Evolutionary conservation across 2,329 filamentous ascomycete genomes (phyloP), one percentile per base, ranked within the genome.

Genomic region (Periconia digitata): DNA sequence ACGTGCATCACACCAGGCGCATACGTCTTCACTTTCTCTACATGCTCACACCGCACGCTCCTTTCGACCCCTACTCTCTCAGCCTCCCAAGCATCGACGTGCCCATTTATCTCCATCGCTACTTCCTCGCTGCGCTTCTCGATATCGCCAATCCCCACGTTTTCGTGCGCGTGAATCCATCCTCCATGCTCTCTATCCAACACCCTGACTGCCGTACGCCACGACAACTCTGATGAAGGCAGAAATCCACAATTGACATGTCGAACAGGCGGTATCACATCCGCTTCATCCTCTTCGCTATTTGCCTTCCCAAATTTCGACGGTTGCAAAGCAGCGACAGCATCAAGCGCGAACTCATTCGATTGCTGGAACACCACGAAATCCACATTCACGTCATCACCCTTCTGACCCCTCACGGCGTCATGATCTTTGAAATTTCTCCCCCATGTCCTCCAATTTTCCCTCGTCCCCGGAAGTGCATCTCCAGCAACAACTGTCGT

Each of bases 121-220:
- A 80, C 74, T 18, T 72, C 62, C 13, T 49, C 53, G n/a, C 23
- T 53, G 50, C 56, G 58, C 22, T 20, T 15, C 2, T 63, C 60
- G 20, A 72, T 48, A 16, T 68, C 64, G 1, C 41, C 40, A 13
- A 59, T 59, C 16, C 77, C 74, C 29, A 84, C 77, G 55, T 85
- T 85, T 66, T 85, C 82, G 61, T 85, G 83, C 36, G 81, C 73
- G 69, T 85, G 82, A 8, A 81, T 55, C 82, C 82, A 85, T 0
- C 82, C 82, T 5, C 76, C 77, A 29, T 62, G 45, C 29, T 59
- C 46, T 1, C 50, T 34, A 58, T 82, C 79, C 29, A 85, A 47
- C 15, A 78, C 63, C 16, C 60, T 49, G 29, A 78, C 75, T 3
- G 82, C 81, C 36, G 69, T 72, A 13, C 62, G 55, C 80, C 81